Evolutionary conservation across 1,284 basidiomycete genomes (phyloP).

Genomic region (Tranzscheliella williamsii): DNA sequence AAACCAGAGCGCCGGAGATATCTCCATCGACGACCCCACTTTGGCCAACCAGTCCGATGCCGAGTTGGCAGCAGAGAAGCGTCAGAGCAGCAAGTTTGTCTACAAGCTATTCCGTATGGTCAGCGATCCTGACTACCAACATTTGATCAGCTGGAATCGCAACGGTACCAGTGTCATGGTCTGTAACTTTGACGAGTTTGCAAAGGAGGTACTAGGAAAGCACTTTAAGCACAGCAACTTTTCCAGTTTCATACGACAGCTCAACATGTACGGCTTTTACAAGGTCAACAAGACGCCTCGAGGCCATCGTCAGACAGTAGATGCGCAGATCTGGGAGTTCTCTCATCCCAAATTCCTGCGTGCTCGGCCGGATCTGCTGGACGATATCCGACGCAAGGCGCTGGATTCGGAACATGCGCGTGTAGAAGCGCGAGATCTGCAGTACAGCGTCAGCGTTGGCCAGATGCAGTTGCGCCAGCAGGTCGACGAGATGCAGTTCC

Average conservation of each 20-base stretch:
- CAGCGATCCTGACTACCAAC: conserved; percentile 47
- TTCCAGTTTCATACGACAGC: conserved; percentile 82
- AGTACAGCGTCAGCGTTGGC: conserved; percentile 49
- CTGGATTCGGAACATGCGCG: conserved; percentile 55
- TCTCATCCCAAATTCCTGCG: conserved; percentile 82
- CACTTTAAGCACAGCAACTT: conserved; percentile 69
- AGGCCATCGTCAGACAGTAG: conserved; percentile 73
- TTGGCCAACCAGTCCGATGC: conserved; percentile 28
- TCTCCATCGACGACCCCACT: conserved; percentile 29
- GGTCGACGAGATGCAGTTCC: conserved; percentile 50
- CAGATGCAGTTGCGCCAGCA: conserved; percentile 52
- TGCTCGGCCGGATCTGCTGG: conserved; percentile 76
- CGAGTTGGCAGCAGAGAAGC: conserved; percentile 38
- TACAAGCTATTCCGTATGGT: conserved; percentile 56
- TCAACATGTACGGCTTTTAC: conserved; percentile 72
- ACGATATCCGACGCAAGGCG: conserved; percentile 82
- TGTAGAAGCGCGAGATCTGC: conserved; percentile 47
- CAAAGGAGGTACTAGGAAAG: conserved; percentile 59
- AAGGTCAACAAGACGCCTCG: conserved; percentile 72
- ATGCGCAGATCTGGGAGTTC: conserved; percentile 85
- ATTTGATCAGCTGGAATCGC: conserved; percentile 51
- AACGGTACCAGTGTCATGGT: conserved; percentile 53
- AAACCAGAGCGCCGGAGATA: conserved; percentile 22
- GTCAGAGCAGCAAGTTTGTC: conserved; percentile 48
- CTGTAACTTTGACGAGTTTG: conserved; percentile 58